Conservation (phyloP, 2,329 filamentous ascomycete genomes). For the Graphilbum fragrans region DNA sequence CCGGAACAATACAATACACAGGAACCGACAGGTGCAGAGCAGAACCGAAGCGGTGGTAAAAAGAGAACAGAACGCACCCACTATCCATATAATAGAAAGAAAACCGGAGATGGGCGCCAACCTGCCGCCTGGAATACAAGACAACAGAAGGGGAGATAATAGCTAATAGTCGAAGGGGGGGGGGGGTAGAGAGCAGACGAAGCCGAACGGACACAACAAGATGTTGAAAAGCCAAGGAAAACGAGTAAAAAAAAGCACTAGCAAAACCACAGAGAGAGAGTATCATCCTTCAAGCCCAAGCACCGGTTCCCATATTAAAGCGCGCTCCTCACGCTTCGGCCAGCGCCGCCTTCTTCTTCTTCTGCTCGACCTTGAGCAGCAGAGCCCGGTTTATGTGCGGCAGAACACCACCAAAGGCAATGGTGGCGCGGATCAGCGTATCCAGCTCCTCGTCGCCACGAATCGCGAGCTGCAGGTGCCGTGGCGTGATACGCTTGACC, state of each 20-base stretch:
- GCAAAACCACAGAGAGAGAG: not conserved
- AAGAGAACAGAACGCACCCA: too few species aligned
- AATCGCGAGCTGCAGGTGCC: constrained; percentile 94
- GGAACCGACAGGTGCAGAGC: too few species aligned
- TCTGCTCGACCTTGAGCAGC: constrained; percentile 38
- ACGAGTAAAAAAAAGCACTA: not conserved
- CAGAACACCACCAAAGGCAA: constrained; percentile 95
- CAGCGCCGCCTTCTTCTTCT: constrained; percentile 24
- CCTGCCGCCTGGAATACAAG: too few species aligned
- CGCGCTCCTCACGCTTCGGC: constrained; percentile 17
- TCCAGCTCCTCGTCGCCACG: constrained; percentile 97
- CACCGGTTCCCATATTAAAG: not conserved
- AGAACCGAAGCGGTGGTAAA: too few species aligned
- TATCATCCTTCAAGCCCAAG: not conserved
- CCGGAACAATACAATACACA: too few species aligned
- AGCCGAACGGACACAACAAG: too few species aligned
- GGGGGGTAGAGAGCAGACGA: too few species aligned
- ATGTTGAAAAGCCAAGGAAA: not conserved
- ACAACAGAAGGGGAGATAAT: too few species aligned
- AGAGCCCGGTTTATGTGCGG: constrained; percentile 98
- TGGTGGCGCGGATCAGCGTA: constrained; percentile 92
- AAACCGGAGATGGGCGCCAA: too few species aligned
- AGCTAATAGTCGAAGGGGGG: too few species aligned
- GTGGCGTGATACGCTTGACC: constrained; percentile 98
- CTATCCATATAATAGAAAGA: too few species aligned